Base-by-base conservation (phyloP, 1,284 basidiomycete species). In the Sutorius eximius region DNA sequence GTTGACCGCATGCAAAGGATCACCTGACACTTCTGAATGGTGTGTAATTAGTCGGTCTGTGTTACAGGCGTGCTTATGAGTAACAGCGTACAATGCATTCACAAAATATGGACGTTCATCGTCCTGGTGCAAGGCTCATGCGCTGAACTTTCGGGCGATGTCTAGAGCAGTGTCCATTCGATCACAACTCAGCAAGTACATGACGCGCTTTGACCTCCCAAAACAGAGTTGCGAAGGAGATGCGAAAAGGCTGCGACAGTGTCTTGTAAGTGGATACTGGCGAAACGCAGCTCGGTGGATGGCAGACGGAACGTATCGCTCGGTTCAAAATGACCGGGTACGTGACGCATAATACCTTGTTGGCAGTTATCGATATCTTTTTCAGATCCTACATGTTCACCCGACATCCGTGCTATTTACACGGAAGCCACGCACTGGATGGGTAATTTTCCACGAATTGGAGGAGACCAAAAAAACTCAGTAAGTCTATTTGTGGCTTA, bases 371-470 rank as follows among this genome's bases (percentile, higher is more conserved):
- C 36, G 10, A n/a, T 50, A 42, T 46, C 24, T 57, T 59, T 24
- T 36, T 5, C 63, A 96, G 93, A 76, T 85, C 18, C 73, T 98
- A 18, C 85, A 94, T 73, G 90, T 93, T 2, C 96, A 99, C 69
- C 97, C 96, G 0, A 93, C 87, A 12, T 98, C 95, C 2, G 93
- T 98, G 11, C 76, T 98, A 55, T 99, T 99, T 69, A 97, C 94
- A 3, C 79, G 97, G 37, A 93, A 91, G 63, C 91, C 96, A 2
- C 79, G 85, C 16, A 89, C 89, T 0, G 91, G 91, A 11, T 99
- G 93, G 92, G 92, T 98, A 7, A 79, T 99, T 22, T 99, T 89
- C 67, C 93, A 97, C 68, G 95, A 99, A 70, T 89, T 98, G 72
- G 85, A 96, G 62, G 94, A 98, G 71, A 98, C 96, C 1, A 95